Conservation (phyloP, 768 basidiomycete species). For the Kwoniella newhampshirensis region DNA sequence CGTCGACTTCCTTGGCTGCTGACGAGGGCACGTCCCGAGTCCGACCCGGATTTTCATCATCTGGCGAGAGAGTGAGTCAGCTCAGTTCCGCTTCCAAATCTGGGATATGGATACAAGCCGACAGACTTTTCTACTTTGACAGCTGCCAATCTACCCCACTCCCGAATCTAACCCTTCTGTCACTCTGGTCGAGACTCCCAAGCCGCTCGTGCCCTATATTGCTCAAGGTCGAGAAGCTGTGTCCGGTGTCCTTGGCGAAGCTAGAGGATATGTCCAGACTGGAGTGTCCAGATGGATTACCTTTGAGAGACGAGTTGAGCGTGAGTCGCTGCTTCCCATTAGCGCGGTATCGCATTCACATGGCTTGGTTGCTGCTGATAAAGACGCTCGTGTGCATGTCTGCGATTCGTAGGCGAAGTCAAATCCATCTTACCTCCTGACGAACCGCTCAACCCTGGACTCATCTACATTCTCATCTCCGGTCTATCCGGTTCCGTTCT, state of each 20-base stretch:
- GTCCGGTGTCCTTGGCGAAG: conserved; percentile 61
- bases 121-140: conserved; percentile 1
- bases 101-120: neutral
- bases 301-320: conserved; percentile 78
- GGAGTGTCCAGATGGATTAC: conserved; percentile 79
- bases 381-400: too few species aligned
- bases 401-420: conserved; percentile 63
- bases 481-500: conserved; percentile 85
- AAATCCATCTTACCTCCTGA: conserved; percentile 76
- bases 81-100: neutral
- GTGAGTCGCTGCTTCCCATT: conserved; percentile 57
- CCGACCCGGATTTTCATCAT: conserved; percentile 14
- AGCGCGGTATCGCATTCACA: conserved; percentile 39
- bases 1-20: neutral
- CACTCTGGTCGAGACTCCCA: conserved; percentile 70
- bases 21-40: conserved; percentile 5
- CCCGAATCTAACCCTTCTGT: conserved; percentile 60
- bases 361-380: neutral
- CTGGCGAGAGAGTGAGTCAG: conserved; percentile 27
- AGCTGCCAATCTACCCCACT: conserved; percentile 82
- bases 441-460: conserved; percentile 82
- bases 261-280: conserved; percentile 67
- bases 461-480: conserved; percentile 85
- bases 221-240: conserved; percentile 66
- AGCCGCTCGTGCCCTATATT: conserved; percentile 74